A percentile compares a stretch with the other conserved stretches of the same genome.
Evolutionary conservation across 192 early-diverging fungal species (phyloP).

Genomic region (Umbelopsis ramanniana): DNA sequence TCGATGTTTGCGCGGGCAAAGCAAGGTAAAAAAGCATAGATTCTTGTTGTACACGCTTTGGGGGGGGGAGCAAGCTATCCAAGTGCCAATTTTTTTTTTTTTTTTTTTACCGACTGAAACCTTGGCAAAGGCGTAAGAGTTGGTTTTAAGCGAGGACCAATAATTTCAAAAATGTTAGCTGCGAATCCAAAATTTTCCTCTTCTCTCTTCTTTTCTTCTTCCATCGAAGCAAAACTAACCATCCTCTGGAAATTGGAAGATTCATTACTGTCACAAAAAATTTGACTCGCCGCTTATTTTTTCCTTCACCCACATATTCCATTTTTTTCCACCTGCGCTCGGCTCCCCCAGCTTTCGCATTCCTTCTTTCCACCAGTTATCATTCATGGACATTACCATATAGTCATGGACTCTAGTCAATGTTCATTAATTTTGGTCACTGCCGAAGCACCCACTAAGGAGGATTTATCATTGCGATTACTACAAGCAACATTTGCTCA

Average conservation of each 20-base stretch:
- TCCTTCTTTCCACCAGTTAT: too few relatives aligned
- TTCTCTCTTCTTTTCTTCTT: not conserved
- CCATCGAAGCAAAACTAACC: too few relatives aligned
- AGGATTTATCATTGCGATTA: not conserved
- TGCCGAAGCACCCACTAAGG: not conserved
- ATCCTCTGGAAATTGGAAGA: too few relatives aligned
- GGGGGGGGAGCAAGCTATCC: not conserved
- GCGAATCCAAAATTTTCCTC: not conserved
- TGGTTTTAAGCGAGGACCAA: too few relatives aligned
- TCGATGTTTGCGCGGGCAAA: not conserved
- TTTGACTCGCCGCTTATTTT: too few relatives aligned
- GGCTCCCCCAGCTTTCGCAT: too few relatives aligned
- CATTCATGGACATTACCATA: slow-evolving; percentile 7
- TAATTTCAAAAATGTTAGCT: too few relatives aligned
- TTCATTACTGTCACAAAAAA: too few relatives aligned
- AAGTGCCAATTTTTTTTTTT: too few relatives aligned
- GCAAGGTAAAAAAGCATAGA: not conserved
- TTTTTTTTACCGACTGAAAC: not conserved
- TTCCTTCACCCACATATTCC: not conserved
- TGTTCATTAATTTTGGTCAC: slow-evolving; percentile 20
- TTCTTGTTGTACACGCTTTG: not conserved
- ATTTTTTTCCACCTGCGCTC: not conserved
- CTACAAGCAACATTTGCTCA: slow-evolving; percentile 4
- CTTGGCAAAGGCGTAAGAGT: not conserved
- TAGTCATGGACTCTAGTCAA: slow-evolving; percentile 25